Conservation (phyloP, 768 basidiomycete species). For the Tylopilus plumbeoviolaceoides region DNA sequence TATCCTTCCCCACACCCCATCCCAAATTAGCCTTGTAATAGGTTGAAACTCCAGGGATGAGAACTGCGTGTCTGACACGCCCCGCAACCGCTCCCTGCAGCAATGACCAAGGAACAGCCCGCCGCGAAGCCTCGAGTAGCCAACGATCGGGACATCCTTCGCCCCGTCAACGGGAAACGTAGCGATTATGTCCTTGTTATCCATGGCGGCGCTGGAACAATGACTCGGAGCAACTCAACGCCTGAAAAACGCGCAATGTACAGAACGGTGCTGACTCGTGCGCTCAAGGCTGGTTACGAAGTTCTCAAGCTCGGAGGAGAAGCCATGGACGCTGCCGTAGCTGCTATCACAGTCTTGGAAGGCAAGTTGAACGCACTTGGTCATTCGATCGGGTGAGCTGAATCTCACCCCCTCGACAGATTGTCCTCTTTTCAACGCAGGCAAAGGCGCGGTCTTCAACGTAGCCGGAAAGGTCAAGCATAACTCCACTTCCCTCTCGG, state of each 20-base stretch:
- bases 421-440: constrained; percentile 73
- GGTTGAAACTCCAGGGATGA: too few relatives aligned
- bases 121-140: neutral
- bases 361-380: constrained; percentile 34
- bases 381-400: neutral
- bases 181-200: constrained; percentile 50
- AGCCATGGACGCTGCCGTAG: constrained; percentile 78
- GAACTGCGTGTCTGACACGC: neutral
- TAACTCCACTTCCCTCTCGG: neutral
- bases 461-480: constrained; percentile 64
- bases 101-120: constrained; percentile 10
- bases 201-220: constrained; percentile 78
- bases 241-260: constrained; percentile 58
- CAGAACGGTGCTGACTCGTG: constrained; percentile 47
- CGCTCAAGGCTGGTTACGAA: constrained; percentile 59
- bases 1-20: neutral
- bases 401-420: constrained; percentile 39
- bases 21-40: neutral
- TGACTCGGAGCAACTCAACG: constrained; percentile 50
- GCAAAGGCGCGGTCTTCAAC: constrained; percentile 82
- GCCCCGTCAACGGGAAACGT: constrained; percentile 1
- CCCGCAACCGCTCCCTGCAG: neutral
- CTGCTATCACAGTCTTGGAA: constrained; percentile 72
- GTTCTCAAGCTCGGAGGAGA: constrained; percentile 67
- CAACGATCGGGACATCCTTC: neutral